phyloP scores from a whole-genome alignment of 768 basidiomycete species.

The Phaffia australis region DNA sequence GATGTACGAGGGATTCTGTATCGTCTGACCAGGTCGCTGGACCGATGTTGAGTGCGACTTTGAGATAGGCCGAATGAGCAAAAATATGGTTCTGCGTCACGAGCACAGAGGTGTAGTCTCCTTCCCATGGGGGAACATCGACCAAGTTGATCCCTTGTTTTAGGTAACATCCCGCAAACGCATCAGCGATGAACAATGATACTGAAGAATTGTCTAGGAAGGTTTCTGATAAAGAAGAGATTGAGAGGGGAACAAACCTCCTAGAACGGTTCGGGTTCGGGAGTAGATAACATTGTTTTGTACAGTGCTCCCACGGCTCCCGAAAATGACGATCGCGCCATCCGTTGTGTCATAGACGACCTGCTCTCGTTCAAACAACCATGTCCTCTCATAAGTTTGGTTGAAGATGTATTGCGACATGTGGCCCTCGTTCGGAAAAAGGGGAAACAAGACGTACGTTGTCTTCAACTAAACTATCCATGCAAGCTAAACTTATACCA shows the following conservation, averaged over 20 bases:
- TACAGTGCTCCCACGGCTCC: constrained; percentile 35
- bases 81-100: constrained; percentile 37
- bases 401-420: background rate
- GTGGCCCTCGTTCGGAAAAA: background rate
- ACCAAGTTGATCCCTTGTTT: constrained; percentile 38
- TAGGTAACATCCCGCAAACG: background rate
- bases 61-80: constrained; percentile 35
- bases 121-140: constrained; percentile 38
- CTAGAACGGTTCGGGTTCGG: constrained; percentile 34
- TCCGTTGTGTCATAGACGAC: constrained; percentile 38
- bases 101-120: constrained; percentile 35
- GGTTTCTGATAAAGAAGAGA: no score
- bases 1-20: constrained; percentile 34
- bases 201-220: background rate
- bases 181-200: background rate
- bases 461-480: constrained; percentile 36
- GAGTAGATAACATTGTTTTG: constrained; percentile 35
- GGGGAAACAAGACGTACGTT: constrained; percentile 31
- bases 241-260: constrained; percentile 30
- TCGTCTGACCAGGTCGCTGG: constrained; percentile 38
- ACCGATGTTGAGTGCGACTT: constrained; percentile 38
- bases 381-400: background rate
- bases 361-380: constrained; percentile 24
- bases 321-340: constrained; percentile 38
- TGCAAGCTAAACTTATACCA: constrained; percentile 40